phyloP scores from a whole-genome alignment of 805 yeast species.

The Candida dajiaensis region DNA sequence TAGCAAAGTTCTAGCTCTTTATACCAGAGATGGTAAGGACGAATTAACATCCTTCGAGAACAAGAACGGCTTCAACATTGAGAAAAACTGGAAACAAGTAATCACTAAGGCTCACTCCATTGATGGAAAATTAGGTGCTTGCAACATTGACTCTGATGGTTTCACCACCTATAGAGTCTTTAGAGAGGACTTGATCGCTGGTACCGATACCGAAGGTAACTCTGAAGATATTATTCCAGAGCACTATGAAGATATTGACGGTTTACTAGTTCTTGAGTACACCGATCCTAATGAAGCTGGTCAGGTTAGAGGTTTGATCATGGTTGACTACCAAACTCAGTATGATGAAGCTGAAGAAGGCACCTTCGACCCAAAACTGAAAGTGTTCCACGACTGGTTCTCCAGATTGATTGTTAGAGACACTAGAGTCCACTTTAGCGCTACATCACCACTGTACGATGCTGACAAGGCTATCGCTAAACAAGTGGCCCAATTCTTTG shows the following conservation, averaged over 20 bases:
- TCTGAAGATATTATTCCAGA: constrained; percentile 8
- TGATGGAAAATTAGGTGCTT: background rate
- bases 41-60: constrained; percentile 24
- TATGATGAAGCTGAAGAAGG: constrained; percentile 14
- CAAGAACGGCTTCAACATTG: constrained; percentile 27
- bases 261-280: constrained; percentile 29
- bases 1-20: constrained; percentile 33
- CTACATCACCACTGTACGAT: constrained; percentile 9
- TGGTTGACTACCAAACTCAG: constrained; percentile 21
- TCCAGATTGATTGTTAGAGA: constrained; percentile 30
- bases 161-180: constrained; percentile 1
- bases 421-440: constrained; percentile 25
- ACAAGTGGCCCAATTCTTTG: constrained; percentile 38
- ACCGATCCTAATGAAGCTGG: constrained; percentile 20
- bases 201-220: background rate
- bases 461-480: constrained; percentile 21
- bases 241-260: constrained; percentile 12
- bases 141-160: background rate
- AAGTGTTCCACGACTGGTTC: constrained; percentile 31
- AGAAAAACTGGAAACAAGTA: constrained; percentile 24
- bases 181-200: constrained; percentile 3
- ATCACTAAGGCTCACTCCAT: background rate
- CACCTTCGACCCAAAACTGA: constrained; percentile 16
- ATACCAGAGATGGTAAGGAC: constrained; percentile 25
- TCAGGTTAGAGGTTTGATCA: constrained; percentile 34